These are phyloP conservation scores for Oryza glumipatula DNA, from an alignment of 176 grass and related monocot genomes.

Conservation along the genomic window DNA sequence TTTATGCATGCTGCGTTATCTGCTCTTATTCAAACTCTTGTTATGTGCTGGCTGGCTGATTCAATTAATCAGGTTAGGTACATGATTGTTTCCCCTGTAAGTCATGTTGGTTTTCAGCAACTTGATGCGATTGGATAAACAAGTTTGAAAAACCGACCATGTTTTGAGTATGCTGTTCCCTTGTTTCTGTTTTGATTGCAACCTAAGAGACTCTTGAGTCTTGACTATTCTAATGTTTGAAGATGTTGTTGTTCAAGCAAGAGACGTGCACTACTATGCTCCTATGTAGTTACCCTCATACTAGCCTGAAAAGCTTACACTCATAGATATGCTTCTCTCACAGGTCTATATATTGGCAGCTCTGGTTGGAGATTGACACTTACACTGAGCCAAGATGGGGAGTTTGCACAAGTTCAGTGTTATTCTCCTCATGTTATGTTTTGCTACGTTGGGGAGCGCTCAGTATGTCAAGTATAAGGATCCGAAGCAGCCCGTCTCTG, in stretches of 20 bases:
- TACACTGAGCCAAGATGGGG: slow-evolving; percentile 49
- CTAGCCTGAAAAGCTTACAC: slow-evolving; percentile 19
- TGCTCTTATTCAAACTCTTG: background rate
- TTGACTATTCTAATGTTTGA: background rate
- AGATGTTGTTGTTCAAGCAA: slow-evolving; percentile 17
- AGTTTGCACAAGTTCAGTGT: slow-evolving; percentile 36
- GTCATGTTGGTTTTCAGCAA: slow-evolving; percentile 14
- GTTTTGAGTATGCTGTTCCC: slow-evolving; percentile 10
- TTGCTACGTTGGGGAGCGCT: slow-evolving; percentile 23
- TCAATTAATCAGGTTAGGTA: slow-evolving; percentile 12
- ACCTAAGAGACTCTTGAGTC: slow-evolving; percentile 8
- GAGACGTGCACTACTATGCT: background rate
- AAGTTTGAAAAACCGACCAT: background rate
- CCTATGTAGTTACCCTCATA: background rate
- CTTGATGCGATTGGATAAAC: background rate
- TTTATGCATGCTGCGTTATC: slow-evolving; percentile 5
- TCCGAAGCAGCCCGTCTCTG: slow-evolving; percentile 57
- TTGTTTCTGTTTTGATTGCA: slow-evolving; percentile 23
- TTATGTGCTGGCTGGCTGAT: background rate
- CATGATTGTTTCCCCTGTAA: background rate
- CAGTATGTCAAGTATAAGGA: slow-evolving; percentile 67
- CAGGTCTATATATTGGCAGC: slow-evolving; percentile 40
- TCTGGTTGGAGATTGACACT: slow-evolving; percentile 13
- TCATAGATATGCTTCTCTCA: slow-evolving; percentile 19
- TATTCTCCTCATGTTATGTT: slow-evolving; percentile 49